Conservation (phyloP, 2,329 filamentous ascomycete genomes). For the Diaporthe helianthi region DNA sequence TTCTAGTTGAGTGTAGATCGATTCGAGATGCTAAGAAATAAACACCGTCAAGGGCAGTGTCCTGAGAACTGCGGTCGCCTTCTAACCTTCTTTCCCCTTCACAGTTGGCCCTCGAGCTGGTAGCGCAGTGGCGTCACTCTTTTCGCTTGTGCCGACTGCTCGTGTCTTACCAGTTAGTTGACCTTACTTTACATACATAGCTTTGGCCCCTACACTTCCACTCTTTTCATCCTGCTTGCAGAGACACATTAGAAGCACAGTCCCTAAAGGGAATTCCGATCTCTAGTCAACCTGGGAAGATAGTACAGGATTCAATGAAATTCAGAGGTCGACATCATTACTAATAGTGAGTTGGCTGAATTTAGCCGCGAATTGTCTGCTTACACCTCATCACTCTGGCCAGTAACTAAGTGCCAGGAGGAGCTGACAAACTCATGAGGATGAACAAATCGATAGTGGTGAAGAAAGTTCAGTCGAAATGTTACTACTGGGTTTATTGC, state of each 20-base stretch:
- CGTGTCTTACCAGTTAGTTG: background rate
- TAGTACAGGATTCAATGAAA: background rate
- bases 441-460: too few relatives aligned
- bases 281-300: conserved; percentile 8
- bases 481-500: too few relatives aligned
- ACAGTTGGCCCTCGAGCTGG: conserved; percentile 28
- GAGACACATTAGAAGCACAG: background rate
- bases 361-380: too few relatives aligned
- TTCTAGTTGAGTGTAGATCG: background rate
- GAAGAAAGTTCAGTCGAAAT: too few relatives aligned
- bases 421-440: too few relatives aligned
- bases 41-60: background rate
- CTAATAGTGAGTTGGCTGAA: too few relatives aligned
- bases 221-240: background rate
- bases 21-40: background rate
- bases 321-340: background rate
- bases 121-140: conserved; percentile 7
- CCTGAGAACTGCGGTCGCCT: background rate
- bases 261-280: background rate
- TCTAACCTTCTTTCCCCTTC: background rate
- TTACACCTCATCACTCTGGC: too few relatives aligned
- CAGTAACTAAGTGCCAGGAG: too few relatives aligned
- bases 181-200: too few relatives aligned
- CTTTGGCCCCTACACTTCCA: conserved; percentile 1
- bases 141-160: background rate